Evolutionary conservation across 176 grass and related monocot species (phyloP).

Genomic region (Bolboschoenus planiculmis): DNA sequence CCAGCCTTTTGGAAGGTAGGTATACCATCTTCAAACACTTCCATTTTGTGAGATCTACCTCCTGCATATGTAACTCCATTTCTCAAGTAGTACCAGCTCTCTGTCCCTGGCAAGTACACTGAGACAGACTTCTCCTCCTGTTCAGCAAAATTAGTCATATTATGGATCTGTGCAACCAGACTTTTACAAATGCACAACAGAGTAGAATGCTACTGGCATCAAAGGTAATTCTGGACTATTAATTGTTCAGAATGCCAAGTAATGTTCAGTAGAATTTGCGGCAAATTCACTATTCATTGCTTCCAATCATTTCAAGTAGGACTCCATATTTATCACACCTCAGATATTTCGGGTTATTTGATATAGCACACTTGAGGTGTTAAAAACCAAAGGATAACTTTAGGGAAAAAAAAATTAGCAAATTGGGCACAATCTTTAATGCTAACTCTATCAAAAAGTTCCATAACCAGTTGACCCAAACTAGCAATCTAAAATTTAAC

Average conservation of each 20-base stretch:
- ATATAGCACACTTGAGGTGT: not conserved
- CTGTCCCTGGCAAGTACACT: conserved; percentile 73
- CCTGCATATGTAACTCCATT: conserved; percentile 63
- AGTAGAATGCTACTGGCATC: not conserved
- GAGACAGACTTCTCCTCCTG: conserved; percentile 67
- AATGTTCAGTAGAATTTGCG: not conserved
- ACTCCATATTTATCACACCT: not conserved
- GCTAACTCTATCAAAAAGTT: not conserved
- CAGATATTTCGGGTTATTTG: not conserved
- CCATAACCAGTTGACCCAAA: not conserved
- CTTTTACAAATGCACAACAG: not conserved
- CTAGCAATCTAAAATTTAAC: not conserved
- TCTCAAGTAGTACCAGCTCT: conserved; percentile 69
- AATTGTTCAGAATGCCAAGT: not conserved
- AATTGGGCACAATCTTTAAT: not conserved
- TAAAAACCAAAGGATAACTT: not conserved
- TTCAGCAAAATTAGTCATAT: conserved; percentile 16
- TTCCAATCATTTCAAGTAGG: not conserved
- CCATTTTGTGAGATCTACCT: conserved; percentile 54
- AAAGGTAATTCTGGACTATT: not conserved
- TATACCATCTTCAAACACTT: conserved; percentile 77
- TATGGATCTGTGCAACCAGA: not conserved
- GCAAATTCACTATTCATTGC: not conserved
- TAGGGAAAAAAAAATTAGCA: not conserved
- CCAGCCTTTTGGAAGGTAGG: conserved; percentile 82